Evolutionary conservation across 2,329 filamentous ascomycete genomes (phyloP), one percentile per base, ranked within the genome.

Genomic region (Nothophaeocryptopus gaeumannii): DNA sequence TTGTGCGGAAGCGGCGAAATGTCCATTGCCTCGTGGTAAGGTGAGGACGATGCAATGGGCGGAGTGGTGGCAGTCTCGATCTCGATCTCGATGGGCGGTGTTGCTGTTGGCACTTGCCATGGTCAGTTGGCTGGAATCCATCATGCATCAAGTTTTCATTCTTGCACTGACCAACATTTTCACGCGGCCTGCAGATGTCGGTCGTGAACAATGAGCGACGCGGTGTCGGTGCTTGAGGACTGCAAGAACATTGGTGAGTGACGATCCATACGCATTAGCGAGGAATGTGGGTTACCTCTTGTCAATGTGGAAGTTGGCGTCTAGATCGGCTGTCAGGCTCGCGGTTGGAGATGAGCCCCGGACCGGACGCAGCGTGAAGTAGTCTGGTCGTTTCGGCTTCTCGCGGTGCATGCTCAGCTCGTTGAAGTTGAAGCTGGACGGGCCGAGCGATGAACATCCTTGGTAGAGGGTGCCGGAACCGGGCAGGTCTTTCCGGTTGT

Each of bases 271-370:
- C 54, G 47, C 41, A 37, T 51, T 55, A 55, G 57, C 60, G 62
- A 61, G 60, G 60, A 66, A 63, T 63, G 61, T 62, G 74, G 80
- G 58, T 61, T 77, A 96, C 92, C 91, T 96, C 66, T 86, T 89
- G 72, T 96, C 91, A 69, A 97, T 88, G 68, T 92, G 88, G 69
- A 97, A 95, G 76, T 97, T 99, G 68, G 96, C 90, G 51, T 91
- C 96, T 63, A 97, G 79, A 72, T 99, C 93, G 55, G 90, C 91
- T 36, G 91, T 92, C 61, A 99, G 76, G 66, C 89, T 95, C 45
- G 89, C 84, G 32, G 90, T 91, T 5, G 93, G 93, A 49, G 93
- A 99, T 14, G 91, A 95, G 41, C 89, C 89, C 83, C 63, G 89
- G 77, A 54, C 58, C 15, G 86, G 80, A 67, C 88, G 90, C 63